Evolutionary conservation across 352 stramenopile species (phyloP), one percentile per base, ranked within the genome.

Genomic region (Globisporangium acanthophoron): DNA sequence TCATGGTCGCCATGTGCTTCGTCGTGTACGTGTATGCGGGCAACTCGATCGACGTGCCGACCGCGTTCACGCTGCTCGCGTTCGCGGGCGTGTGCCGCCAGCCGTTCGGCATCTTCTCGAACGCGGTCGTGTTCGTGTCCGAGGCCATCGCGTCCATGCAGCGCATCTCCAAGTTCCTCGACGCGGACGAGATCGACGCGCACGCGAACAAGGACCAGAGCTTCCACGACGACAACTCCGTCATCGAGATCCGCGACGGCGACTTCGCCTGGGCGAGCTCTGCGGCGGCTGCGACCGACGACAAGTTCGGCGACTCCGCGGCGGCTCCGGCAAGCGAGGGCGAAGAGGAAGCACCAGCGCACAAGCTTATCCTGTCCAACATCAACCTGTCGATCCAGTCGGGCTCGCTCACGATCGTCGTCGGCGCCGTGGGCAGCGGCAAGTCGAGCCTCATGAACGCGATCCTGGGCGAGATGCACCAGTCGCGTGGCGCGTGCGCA

Each of bases 361-460:
- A 52, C 8, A 39, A 52, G 15, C 46, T 50, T 29, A 50, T 50
- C 16, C 39, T 61, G 31, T 55, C 46, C 5, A 61, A 61, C 46
- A 55, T 74, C 59, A 69, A 65, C 52, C 66, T 96, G 44, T 35
- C 80, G 39, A 75, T 78, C 37, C 52, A 67, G 18, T 56, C 59
- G 1, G 85, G 79, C 2, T 56, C 58, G 37, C 63, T 74, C 39
- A 66, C 52, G 16, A 62, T 66, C 29, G 72, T 88, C 44, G 76
- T 85, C 1, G 78, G 78, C 9, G 65, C 65, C 4, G 76, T 87
- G 11, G 76, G 74, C 3, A 62, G 61, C 0, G 78, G 78, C 13
- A 88, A 88, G 54, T 80, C 78, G 11, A 87, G 74, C 44, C 62
- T 88, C 9, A 9, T 88, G 12, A 76, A 66, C 27, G 74, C 70